Evolutionary conservation across 495 filamentous ascomycete species (phyloP).

Genomic region (Penicillium macrosclerotiorum): DNA sequence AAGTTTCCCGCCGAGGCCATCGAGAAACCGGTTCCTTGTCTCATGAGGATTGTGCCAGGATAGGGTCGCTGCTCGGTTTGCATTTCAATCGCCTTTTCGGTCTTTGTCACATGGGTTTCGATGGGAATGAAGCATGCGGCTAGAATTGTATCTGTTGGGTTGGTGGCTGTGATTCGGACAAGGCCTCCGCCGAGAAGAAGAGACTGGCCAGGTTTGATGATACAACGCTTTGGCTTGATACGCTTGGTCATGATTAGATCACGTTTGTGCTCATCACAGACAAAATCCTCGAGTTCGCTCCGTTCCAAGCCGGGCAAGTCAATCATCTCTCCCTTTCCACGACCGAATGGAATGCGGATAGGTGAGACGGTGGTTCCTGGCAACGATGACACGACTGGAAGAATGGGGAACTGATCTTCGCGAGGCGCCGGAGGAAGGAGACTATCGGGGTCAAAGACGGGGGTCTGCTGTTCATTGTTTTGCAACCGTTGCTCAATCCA

Average conservation of each 20-base stretch:
- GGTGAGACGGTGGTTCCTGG: slow-evolving; percentile 94
- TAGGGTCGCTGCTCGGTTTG: slow-evolving; percentile 56
- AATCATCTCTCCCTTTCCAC: slow-evolving; percentile 84
- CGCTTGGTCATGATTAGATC: slow-evolving; percentile 75
- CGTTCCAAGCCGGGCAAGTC: slow-evolving; percentile 86
- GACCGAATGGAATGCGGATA: slow-evolving; percentile 84
- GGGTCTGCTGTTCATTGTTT: slow-evolving; percentile 15
- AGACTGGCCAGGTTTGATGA: slow-evolving; percentile 75
- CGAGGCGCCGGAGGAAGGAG: slow-evolving; percentile 73
- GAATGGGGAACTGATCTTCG: slow-evolving; percentile 70
- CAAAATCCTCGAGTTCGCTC: slow-evolving; percentile 63
- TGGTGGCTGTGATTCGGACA: slow-evolving; percentile 79
- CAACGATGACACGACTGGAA: slow-evolving; percentile 80
- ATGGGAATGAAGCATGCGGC: slow-evolving; percentile 79
- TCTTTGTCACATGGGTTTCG: slow-evolving; percentile 69
- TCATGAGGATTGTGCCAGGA: slow-evolving; percentile 57
- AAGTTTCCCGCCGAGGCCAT: slow-evolving; percentile 70
- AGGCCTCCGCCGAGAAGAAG: slow-evolving; percentile 82
- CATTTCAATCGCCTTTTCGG: slow-evolving; percentile 69
- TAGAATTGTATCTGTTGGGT: slow-evolving; percentile 59
- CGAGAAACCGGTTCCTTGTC: slow-evolving; percentile 52
- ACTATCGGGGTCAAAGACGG: slow-evolving; percentile 23
- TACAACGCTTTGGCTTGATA: slow-evolving; percentile 61
- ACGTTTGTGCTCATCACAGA: slow-evolving; percentile 58
- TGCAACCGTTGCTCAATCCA: slow-evolving; percentile 28